Conservation (phyloP, 768 basidiomycete genomes). For the Phaeolepiota aurea region DNA sequence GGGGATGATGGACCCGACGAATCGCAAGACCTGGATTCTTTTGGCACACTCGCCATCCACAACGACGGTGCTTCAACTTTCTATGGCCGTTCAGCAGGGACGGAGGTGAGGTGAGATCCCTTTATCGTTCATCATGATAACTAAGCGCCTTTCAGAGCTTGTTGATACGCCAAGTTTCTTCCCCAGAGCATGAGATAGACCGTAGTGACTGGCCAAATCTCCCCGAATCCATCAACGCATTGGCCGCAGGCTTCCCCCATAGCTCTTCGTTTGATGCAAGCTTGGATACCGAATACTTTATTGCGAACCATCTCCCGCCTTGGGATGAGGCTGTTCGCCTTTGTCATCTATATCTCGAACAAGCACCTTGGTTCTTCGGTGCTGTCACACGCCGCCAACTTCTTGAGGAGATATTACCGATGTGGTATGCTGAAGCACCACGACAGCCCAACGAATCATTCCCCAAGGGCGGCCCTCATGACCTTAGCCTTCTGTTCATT, state of each 20-base stretch:
- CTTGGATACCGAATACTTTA: conserved; percentile 36
- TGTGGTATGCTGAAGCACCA: conserved; percentile 52
- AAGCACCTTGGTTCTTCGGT: conserved; percentile 76
- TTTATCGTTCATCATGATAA: background rate
- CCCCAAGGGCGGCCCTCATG: conserved; percentile 35
- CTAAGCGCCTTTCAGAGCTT: conserved; percentile 30
- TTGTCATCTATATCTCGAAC: conserved; percentile 64
- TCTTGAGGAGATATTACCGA: conserved; percentile 55
- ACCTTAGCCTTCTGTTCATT: conserved; percentile 54
- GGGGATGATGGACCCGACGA: conserved; percentile 28
- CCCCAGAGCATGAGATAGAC: background rate
- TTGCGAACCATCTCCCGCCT: conserved; percentile 44
- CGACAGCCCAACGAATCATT: conserved; percentile 7
- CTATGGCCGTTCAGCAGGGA: conserved; percentile 64
- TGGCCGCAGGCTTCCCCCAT: conserved; percentile 40
- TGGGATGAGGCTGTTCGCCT: conserved; percentile 52
- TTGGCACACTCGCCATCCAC: conserved; percentile 61
- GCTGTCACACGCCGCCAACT: conserved; percentile 58
- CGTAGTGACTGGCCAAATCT: conserved; percentile 6
- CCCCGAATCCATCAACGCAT: conserved; percentile 15
- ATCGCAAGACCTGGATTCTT: conserved; percentile 54
- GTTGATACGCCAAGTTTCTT: conserved; percentile 24
- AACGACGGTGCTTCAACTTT: conserved; percentile 67
- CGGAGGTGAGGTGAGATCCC: conserved; percentile 41
- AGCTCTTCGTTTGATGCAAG: conserved; percentile 22